Evolutionary conservation across 2,329 filamentous ascomycete species (phyloP).

Genomic region (Scopulariopsis brevicaulis): DNA sequence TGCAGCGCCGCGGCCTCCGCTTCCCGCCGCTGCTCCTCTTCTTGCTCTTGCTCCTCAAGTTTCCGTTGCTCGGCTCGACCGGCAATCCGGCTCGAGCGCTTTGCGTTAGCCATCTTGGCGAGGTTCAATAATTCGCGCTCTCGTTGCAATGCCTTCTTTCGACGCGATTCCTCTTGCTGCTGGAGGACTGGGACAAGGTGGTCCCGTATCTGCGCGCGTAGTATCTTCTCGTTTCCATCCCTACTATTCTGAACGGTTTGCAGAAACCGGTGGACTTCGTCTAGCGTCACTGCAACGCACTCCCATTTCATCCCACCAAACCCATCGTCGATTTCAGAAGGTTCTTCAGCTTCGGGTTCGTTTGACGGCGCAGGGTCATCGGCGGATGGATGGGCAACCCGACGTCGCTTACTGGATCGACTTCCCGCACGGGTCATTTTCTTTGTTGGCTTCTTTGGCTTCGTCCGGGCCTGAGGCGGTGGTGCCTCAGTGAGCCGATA

Average conservation of each 20-base stretch:
- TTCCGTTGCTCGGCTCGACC: slow-evolving; percentile 69
- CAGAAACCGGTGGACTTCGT: slow-evolving; percentile 66
- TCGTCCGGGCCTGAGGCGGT: slow-evolving; percentile 43
- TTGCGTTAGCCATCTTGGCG: slow-evolving; percentile 84
- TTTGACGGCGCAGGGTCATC: not conserved
- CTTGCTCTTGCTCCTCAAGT: slow-evolving; percentile 57
- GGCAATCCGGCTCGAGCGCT: slow-evolving; percentile 83
- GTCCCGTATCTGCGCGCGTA: slow-evolving; percentile 60
- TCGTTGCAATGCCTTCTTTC: slow-evolving; percentile 54
- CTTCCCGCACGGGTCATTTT: slow-evolving; percentile 32
- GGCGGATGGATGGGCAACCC: not conserved
- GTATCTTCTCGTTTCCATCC: slow-evolving; percentile 73
- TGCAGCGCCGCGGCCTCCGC: slow-evolving; percentile 54
- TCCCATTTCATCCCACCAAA: slow-evolving; percentile 79
- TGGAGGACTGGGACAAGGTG: slow-evolving; percentile 79
- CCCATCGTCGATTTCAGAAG: slow-evolving; percentile 24
- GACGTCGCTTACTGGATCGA: slow-evolving; percentile 60
- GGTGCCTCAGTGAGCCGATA: slow-evolving; percentile 78
- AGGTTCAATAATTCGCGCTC: slow-evolving; percentile 72
- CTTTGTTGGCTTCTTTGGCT: slow-evolving; percentile 54
- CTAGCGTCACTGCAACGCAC: slow-evolving; percentile 71
- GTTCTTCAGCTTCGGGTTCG: slow-evolving; percentile 10
- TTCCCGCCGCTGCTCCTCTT: slow-evolving; percentile 55
- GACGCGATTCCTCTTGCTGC: slow-evolving; percentile 63
- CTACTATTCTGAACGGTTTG: slow-evolving; percentile 61